Percentiles rank a stretch among this genome's conserved stretches.
Evolutionary conservation across 345 rosid genomes (phyloP).

Genomic region (Populus nigra): DNA sequence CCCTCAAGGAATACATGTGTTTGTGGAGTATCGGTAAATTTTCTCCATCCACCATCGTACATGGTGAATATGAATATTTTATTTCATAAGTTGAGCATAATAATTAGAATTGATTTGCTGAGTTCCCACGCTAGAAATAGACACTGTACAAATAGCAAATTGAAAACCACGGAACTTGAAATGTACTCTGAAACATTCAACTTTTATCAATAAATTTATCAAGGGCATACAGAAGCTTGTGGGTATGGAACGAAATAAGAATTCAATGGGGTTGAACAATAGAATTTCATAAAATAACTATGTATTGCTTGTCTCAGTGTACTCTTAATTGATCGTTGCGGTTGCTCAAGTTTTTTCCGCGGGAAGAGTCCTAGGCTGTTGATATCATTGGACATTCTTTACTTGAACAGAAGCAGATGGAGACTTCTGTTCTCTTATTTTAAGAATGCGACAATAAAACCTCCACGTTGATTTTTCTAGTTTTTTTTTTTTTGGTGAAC

Average conservation of each 20-base stretch:
- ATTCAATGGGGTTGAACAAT: neutral
- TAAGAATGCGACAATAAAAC: no score
- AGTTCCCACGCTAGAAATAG: neutral
- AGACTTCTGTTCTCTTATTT: neutral
- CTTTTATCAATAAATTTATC: neutral
- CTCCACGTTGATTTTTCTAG: neutral
- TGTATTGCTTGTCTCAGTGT: neutral
- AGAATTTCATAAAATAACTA: neutral
- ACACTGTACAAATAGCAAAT: neutral
- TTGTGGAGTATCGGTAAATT: constrained; percentile 52
- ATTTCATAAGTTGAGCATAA: neutral
- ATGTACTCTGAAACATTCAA: neutral
- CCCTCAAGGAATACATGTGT: constrained; percentile 70
- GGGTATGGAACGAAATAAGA: neutral
- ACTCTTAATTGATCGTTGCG: neutral
- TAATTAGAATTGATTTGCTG: neutral
- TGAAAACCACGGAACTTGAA: neutral
- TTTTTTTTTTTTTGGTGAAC: neutral
- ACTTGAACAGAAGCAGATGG: neutral
- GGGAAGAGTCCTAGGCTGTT: neutral
- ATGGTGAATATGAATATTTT: neutral
- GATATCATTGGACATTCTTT: neutral
- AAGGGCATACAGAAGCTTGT: neutral
- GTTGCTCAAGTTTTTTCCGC: neutral
- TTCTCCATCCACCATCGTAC: constrained; percentile 4